Percentiles rank a stretch among this genome's conserved stretches.
phyloP scores from a whole-genome alignment of 257 asterid genomes.

The Nicotiana otophora region DNA sequence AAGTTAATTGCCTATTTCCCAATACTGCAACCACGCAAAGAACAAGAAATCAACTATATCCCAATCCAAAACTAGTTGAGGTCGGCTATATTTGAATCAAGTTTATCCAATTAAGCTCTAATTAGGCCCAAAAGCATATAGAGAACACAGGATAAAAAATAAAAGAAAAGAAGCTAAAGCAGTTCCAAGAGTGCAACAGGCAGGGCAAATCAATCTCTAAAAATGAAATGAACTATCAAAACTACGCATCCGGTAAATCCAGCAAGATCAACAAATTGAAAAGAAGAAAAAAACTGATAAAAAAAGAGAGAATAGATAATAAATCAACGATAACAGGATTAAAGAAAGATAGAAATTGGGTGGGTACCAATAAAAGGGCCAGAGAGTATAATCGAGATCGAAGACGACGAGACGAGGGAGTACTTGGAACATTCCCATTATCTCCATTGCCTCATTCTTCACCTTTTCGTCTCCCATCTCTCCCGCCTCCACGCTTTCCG shows the following conservation, averaged over 20 bases:
- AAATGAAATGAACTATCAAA: neutral
- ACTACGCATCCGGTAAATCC: neutral
- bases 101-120: neutral
- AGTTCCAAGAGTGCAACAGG: neutral
- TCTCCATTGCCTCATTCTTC: constrained; percentile 87
- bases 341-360: neutral
- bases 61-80: neutral
- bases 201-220: neutral
- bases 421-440: constrained; percentile 55
- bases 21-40: neutral
- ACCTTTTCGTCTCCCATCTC: constrained; percentile 80
- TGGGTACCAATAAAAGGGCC: constrained; percentile 60
- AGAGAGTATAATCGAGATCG: constrained; percentile 76
- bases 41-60: neutral
- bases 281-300: too few species aligned
- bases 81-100: neutral
- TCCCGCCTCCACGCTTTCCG: neutral
- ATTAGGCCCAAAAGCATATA: neutral
- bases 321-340: neutral
- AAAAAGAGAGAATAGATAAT: too few species aligned
- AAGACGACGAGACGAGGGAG: constrained; percentile 92
- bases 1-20: too few species aligned
- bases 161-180: neutral
- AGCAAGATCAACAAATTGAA: neutral
- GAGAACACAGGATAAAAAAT: neutral